Percentiles rank a stretch among this genome's conserved stretches.
These are phyloP conservation scores for Botryosphaeria dothidea DNA, from an alignment of 2,329 filamentous ascomycete genomes.

Conservation along the genomic window DNA sequence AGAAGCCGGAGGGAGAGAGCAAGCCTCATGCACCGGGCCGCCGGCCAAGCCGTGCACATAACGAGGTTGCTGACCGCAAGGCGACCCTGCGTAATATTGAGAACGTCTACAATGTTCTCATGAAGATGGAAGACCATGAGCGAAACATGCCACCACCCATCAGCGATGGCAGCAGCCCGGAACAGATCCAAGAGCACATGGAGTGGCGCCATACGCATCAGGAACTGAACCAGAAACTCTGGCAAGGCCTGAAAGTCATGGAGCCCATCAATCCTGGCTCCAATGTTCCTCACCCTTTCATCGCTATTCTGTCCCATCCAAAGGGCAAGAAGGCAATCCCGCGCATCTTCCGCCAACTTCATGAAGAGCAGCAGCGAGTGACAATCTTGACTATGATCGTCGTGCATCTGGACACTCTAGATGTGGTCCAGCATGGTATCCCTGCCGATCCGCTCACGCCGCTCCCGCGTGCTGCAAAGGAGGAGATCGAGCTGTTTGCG, in stretches of 20 bases:
- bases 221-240: slow-evolving; percentile 76
- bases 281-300: slow-evolving; percentile 82
- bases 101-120: slow-evolving; percentile 80
- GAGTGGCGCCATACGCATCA: slow-evolving; percentile 76
- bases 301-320: slow-evolving; percentile 87
- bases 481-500: slow-evolving; percentile 90
- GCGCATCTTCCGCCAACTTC: slow-evolving; percentile 87
- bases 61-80: slow-evolving; percentile 74
- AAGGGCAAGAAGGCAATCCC: slow-evolving; percentile 97
- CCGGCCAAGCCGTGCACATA: slow-evolving; percentile 46
- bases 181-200: slow-evolving; percentile 70
- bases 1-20: slow-evolving; percentile 72
- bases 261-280: slow-evolving; percentile 70
- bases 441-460: slow-evolving; percentile 65
- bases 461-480: slow-evolving; percentile 71
- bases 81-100: slow-evolving; percentile 84
- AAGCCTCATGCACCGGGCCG: slow-evolving; percentile 50
- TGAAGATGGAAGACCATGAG: slow-evolving; percentile 93
- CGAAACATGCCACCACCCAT: slow-evolving; percentile 72
- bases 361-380: slow-evolving; percentile 83
- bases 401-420: slow-evolving; percentile 86
- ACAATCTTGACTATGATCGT: slow-evolving; percentile 96
- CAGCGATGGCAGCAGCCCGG: slow-evolving; percentile 64
- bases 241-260: slow-evolving; percentile 86
- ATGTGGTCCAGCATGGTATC: slow-evolving; percentile 82